Evolutionary conservation across 2,329 filamentous ascomycete genomes (phyloP).

Genomic region (Aspergillus floridensis): DNA sequence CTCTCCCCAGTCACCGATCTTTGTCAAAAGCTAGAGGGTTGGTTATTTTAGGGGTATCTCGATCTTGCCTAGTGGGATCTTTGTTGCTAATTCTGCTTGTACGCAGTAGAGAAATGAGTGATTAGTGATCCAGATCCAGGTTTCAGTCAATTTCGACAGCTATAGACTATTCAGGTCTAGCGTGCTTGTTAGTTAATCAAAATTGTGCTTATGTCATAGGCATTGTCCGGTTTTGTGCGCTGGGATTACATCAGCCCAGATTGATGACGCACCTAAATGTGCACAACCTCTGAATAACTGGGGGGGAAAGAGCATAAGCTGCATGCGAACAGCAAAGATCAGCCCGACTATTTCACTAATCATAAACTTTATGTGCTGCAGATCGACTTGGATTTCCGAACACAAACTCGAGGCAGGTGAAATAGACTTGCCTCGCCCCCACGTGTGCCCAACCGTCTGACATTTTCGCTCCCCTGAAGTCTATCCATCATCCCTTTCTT

Average conservation of each 20-base stretch:
- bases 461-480: not conserved
- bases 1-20: no score
- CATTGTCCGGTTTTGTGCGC: not conserved
- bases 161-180: no score
- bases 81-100: no score
- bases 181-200: not conserved
- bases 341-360: not conserved
- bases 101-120: no score
- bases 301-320: not conserved
- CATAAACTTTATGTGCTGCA: not conserved
- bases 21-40: no score
- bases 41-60: no score
- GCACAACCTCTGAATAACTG: not conserved
- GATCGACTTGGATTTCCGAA: not conserved
- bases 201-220: not conserved
- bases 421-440: no score
- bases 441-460: not conserved
- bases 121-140: no score
- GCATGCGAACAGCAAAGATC: not conserved
- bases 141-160: not conserved
- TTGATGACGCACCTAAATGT: not conserved
- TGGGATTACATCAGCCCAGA: not conserved
- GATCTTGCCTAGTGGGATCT: no score
- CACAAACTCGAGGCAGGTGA: not conserved
- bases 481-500: no score